Conservation (phyloP, 176 grass and related monocot genomes). For the Canna indica region DNA sequence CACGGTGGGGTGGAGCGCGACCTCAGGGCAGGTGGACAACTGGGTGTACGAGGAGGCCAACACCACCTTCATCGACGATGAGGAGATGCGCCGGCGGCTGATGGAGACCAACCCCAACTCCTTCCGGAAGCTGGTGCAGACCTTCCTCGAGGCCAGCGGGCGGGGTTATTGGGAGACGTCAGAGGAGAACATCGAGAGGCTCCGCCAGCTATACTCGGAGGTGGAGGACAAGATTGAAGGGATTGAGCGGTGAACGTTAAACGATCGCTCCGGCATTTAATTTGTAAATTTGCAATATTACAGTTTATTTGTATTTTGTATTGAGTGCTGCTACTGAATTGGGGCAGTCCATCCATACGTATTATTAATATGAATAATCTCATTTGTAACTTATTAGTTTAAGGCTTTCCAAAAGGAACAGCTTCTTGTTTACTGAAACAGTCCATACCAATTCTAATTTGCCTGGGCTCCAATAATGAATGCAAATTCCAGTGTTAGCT, state of each 20-base stretch:
- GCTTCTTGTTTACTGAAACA: too few relatives aligned
- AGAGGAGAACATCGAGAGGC: constrained; percentile 82
- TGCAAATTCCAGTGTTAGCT: too few relatives aligned
- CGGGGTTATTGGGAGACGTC: constrained; percentile 98
- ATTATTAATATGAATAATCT: too few relatives aligned
- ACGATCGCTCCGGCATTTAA: too few relatives aligned
- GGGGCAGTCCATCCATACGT: too few relatives aligned
- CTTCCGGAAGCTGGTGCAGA: constrained; percentile 88
- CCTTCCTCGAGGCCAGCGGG: constrained; percentile 89
- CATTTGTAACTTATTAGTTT: too few relatives aligned
- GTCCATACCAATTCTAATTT: too few relatives aligned
- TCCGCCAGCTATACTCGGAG: constrained; percentile 81
- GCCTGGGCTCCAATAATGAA: too few relatives aligned
- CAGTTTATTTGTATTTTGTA: too few relatives aligned
- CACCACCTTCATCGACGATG: constrained; percentile 78
- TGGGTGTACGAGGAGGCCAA: constrained; percentile 99
- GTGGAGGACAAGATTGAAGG: constrained; percentile 99
- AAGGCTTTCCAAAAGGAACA: too few relatives aligned
- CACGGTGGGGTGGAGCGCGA: constrained; percentile 96
- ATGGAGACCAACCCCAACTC: constrained; percentile 95
- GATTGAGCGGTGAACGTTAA: constrained; percentile 53
- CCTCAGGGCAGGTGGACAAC: constrained; percentile 93
- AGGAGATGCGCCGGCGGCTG: constrained; percentile 80
- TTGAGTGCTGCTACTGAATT: too few relatives aligned
- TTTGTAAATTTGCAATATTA: too few relatives aligned